Evolutionary conservation across 345 rosid species (phyloP), one percentile per base, ranked within the genome.

Genomic region (Microcos paniculata): DNA sequence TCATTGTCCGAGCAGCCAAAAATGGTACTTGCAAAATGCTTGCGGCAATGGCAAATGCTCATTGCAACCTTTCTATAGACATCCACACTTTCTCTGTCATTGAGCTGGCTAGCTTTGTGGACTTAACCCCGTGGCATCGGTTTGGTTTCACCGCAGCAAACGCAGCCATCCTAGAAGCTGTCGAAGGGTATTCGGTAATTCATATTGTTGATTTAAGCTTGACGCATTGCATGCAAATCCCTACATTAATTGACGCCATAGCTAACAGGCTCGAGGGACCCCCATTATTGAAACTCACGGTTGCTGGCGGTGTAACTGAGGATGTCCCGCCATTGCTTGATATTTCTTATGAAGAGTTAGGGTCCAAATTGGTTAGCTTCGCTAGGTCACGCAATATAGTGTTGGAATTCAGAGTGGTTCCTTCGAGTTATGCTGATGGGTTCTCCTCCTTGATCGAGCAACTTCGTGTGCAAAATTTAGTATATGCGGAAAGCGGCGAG

Each of bases 221-320:
- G 56, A 93, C 93, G 3, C 96, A 93, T 70, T 95, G 97, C 91
- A 95, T 95, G 99, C 99, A 95, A 82, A 91, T 95, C 72, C 99
- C 98, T 49, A 95, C 96, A 11, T 90, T 93, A 3, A 82, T 95
- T 30, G 98, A 93, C 61, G 90, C 97, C 14, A 79, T 95, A 9
- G 84, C 96, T 5, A 87, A 67, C 63, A 82, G 92, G 18, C 83
- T 84, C 40, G 92, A 89, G 59, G 82, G 74, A 2, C 89, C 87
- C 8, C 95, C 97, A 2, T 21, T 91, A 71, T 62, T 95, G 21
- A 95, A 87, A 83, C 93, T 95, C 16, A 95, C 99, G 0, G 84
- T 93, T 12, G 89, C 89, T 21, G 83, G 74, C 18, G 83, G 68
- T 18, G 42, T 79, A 15, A 79, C 78, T 2, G 86, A 84, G 24